These are phyloP conservation scores for Aspergillus candidus DNA, from an alignment of 2,329 filamentous ascomycete species.

Conservation along the genomic window DNA sequence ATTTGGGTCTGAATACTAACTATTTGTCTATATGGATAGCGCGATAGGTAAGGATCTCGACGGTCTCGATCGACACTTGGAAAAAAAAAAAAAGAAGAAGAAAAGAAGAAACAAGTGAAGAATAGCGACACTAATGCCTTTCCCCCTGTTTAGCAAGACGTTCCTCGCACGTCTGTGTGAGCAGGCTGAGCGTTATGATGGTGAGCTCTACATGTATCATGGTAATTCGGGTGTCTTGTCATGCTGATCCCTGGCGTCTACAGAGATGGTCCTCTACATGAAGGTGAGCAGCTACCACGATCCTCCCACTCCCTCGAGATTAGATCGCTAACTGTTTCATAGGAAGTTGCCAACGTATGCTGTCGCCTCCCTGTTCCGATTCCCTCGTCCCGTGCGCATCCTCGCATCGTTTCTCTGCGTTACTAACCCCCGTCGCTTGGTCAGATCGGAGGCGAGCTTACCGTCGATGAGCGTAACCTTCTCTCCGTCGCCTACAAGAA, in stretches of 20 bases:
- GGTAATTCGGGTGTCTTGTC: constrained; percentile 7
- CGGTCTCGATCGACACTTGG: constrained; percentile 6
- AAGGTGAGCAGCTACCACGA: constrained; percentile 54
- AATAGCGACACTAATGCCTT: constrained; percentile 32
- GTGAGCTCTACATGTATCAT: constrained; percentile 39
- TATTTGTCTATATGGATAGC: constrained; percentile 44
- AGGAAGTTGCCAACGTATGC: constrained; percentile 90
- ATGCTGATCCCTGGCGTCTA: constrained; percentile 22
- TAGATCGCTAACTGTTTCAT: constrained; percentile 25
- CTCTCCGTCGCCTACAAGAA: constrained; percentile 99
- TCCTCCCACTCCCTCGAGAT: constrained; percentile 13
- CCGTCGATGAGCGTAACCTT: constrained; percentile 76
- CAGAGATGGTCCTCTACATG: constrained; percentile 98
- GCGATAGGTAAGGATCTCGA: constrained; percentile 58
- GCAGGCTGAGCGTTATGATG: constrained; percentile 99
- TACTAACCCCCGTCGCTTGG: constrained; percentile 12
- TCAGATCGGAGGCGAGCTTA: constrained; percentile 61
- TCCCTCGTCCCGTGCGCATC: constrained; percentile 3
- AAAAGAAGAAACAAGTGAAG: background rate
- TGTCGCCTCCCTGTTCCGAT: constrained; percentile 4
- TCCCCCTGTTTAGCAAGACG: constrained; percentile 69
- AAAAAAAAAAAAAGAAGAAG: no score
- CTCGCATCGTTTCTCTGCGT: constrained; percentile 3
- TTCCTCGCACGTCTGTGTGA: constrained; percentile 99
- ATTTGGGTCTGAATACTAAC: constrained; percentile 16